Evolutionary conservation across 768 basidiomycete genomes (phyloP), one percentile per base, ranked within the genome.

Genomic region (Paxillus involutus): DNA sequence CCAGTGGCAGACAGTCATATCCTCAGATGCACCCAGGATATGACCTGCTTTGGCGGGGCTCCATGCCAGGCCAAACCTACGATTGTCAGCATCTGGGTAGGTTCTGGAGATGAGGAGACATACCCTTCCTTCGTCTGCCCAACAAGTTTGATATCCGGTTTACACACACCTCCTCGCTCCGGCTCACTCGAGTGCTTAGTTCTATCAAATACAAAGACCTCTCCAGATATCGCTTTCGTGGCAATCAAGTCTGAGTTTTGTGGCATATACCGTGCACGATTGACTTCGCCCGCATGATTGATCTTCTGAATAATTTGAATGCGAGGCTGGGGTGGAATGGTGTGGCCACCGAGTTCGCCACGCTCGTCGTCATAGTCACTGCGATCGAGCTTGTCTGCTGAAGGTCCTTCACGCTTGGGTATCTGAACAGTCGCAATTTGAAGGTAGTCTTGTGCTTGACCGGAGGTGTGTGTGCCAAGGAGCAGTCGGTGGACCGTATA

Each of bases 231-330:
- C 19, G 94, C 80, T 71, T 98, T 98, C 11, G 96, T 98, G 13
- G 97, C 97, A 60, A 99, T 90, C 60, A 99, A 72, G 73, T 98
- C 92, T 2, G 94, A 91, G 66, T 98, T 99, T 72, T 98, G 96
- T 6, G 97, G 97, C 95, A 98, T 98, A 71, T 98, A 99, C 49
- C 97, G 85, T 56, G 97, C 97, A 42, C 94, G 79, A 73, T 99
- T 99, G 65, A 98, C 92, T 69, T 99, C 97, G 40, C 94, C 92
- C 4, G 81, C 80, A 71, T 99, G 97, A 70, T 94, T 95, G 75
- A 99, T 98, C 60, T 83, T 86, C 69, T 99, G 97, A 32, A 86
- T 90, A 71, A 96, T 84, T 63, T 89, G 88, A 57, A 98, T 86
- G 24, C 92, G 84, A 2, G 95, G 89, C 51, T 87, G 80, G n/a